Percentiles rank a stretch among this genome's conserved stretches.
Evolutionary conservation across 2,329 filamentous ascomycete genomes (phyloP).

Genomic region (Pseudocercospora fijiensis): DNA sequence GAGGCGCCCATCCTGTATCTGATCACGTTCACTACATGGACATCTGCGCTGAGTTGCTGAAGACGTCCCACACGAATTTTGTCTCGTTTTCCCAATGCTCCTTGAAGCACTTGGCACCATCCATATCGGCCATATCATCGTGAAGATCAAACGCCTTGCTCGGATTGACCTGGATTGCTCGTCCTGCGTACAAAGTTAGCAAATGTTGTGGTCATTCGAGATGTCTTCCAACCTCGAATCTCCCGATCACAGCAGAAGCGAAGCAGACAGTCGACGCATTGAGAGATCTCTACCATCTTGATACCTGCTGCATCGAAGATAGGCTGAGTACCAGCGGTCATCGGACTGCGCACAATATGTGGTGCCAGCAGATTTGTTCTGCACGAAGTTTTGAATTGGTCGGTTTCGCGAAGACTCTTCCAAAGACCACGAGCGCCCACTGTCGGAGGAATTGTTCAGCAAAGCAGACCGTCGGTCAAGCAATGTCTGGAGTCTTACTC

Average conservation of each 20-base stretch:
- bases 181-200: neutral
- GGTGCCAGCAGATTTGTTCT: conserved; percentile 18
- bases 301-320: conserved; percentile 14
- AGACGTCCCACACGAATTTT: conserved; percentile 12
- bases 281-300: conserved; percentile 9
- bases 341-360: conserved; percentile 16
- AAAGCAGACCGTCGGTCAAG: neutral
- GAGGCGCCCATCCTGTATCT: neutral
- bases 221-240: neutral
- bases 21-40: neutral
- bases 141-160: conserved; percentile 13
- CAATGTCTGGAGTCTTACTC: neutral
- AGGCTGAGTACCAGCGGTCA: conserved; percentile 15
- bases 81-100: conserved; percentile 13
- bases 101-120: conserved; percentile 11
- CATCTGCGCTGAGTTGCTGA: neutral
- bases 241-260: conserved; percentile 13
- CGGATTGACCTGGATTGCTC: conserved; percentile 19
- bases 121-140: conserved; percentile 12
- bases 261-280: conserved; percentile 16
- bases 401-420: conserved; percentile 5
- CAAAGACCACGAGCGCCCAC: conserved; percentile 14
- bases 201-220: neutral
- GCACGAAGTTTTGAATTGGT: neutral
- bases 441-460: neutral